Conservation (phyloP, 192 early-diverging fungal species). For the Gonapodya sp. region DNA sequence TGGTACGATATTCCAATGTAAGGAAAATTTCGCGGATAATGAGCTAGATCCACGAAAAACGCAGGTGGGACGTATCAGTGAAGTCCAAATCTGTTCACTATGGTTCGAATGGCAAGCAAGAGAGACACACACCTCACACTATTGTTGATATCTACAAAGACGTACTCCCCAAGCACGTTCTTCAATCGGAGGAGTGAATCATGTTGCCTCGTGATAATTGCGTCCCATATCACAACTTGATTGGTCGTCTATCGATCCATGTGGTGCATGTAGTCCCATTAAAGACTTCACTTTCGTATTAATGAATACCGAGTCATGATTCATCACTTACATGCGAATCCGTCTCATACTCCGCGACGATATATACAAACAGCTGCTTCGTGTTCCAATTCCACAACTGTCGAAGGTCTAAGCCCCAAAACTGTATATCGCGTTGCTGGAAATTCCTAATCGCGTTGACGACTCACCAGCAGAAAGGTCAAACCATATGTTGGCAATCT, state of each 20-base stretch:
- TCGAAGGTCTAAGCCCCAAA: constrained; percentile 40
- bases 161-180: constrained; percentile 57
- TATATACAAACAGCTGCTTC: constrained; percentile 74
- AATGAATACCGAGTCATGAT: background rate
- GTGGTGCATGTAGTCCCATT: background rate
- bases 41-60: background rate
- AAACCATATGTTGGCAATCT: constrained; percentile 54
- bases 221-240: constrained; percentile 75
- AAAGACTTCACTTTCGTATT: background rate
- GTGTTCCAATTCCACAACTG: constrained; percentile 83
- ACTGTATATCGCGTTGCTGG: background rate
- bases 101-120: too few species aligned
- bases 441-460: too few species aligned
- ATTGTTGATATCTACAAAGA: constrained; percentile 52
- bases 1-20: background rate
- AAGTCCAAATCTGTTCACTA: background rate
- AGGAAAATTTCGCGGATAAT: background rate
- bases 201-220: constrained; percentile 60
- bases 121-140: background rate
- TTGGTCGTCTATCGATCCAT: constrained; percentile 53
- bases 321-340: constrained; percentile 44
- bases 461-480: constrained; percentile 57
- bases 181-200: constrained; percentile 47
- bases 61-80: too few species aligned
- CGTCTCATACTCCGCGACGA: constrained; percentile 67